These are phyloP conservation scores for Trichosanthes cucumerina DNA, from an alignment of 306 rosid genomes.

Conservation along the genomic window DNA sequence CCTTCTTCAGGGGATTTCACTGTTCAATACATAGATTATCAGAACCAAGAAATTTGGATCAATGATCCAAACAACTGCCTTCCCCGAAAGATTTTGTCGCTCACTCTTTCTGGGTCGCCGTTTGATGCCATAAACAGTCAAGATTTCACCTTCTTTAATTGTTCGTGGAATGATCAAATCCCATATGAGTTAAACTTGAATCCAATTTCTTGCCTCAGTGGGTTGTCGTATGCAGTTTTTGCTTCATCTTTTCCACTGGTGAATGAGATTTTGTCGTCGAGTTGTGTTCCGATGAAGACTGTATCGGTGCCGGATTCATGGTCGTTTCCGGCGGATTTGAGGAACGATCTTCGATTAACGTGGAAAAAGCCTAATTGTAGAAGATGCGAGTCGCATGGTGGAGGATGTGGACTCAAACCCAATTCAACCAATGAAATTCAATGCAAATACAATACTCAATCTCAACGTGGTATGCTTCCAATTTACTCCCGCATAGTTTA, in stretches of 20 bases:
- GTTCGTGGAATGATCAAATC: conserved; percentile 32
- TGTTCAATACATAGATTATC: conserved; percentile 43
- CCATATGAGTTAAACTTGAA: conserved; percentile 9
- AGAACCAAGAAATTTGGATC: conserved; percentile 41
- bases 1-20: conserved; percentile 33
- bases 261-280: conserved; percentile 18
- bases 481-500: too few relatives aligned
- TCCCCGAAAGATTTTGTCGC: conserved; percentile 36
- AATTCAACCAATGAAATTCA: conserved; percentile 22
- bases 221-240: conserved; percentile 21
- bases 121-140: conserved; percentile 25
- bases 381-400: conserved; percentile 42
- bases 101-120: conserved; percentile 45
- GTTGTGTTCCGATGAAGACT: conserved; percentile 19
- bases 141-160: conserved; percentile 50
- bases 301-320: conserved; percentile 40
- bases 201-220: conserved; percentile 49
- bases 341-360: conserved; percentile 26
- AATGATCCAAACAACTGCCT: conserved; percentile 67
- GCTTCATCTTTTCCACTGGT: conserved; percentile 35
- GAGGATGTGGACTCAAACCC: conserved; percentile 37
- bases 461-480: conserved; percentile 7
- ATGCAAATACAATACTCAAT: conserved; percentile 33
- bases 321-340: conserved; percentile 31
- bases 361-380: conserved; percentile 62